A percentile compares a stretch with the other conserved stretches of the same genome.
These are phyloP conservation scores for Cercospora beticola DNA, from an alignment of 2,329 filamentous ascomycete genomes.

Conservation along the genomic window DNA sequence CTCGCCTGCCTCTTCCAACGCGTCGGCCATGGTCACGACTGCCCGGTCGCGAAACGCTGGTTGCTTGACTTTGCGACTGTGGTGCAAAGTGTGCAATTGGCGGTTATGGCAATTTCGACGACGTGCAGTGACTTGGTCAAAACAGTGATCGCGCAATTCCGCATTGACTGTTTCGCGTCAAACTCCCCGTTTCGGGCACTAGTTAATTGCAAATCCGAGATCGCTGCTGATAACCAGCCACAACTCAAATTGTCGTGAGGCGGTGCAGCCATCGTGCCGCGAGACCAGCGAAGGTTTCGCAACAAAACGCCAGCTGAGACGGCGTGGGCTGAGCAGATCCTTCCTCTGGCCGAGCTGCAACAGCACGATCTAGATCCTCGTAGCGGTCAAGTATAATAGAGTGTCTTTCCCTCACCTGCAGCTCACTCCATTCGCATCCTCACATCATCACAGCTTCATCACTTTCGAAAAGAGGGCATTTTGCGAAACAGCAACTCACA, in stretches of 20 bases:
- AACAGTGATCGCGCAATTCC: slow-evolving; percentile 2
- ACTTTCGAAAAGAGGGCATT: not conserved
- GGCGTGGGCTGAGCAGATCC: slow-evolving; percentile 5
- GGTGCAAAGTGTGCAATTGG: not conserved
- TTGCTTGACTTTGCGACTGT: not conserved
- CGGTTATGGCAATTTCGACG: not conserved
- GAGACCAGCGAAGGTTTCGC: not conserved
- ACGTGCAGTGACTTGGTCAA: not conserved
- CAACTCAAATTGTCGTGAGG: not conserved
- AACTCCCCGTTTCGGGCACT: not conserved
- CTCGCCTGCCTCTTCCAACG: slow-evolving; percentile 42
- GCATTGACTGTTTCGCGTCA: not conserved
- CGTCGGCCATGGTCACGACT: slow-evolving; percentile 36
- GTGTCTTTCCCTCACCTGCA: not conserved
- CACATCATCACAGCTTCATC: not conserved
- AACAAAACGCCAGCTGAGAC: slow-evolving; percentile 5
- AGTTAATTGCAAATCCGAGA: not conserved
- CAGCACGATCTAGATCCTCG: slow-evolving; percentile 3
- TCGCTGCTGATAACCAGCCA: not conserved
- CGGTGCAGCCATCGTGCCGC: not conserved
- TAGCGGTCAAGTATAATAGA: not conserved
- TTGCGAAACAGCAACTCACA: not conserved
- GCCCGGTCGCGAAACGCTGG: not conserved
- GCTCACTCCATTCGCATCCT: not conserved
- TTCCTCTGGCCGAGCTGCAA: not conserved